Evolutionary conservation across 1,139 yeast genomes (phyloP).

Genomic region (Diutina siamensis): DNA sequence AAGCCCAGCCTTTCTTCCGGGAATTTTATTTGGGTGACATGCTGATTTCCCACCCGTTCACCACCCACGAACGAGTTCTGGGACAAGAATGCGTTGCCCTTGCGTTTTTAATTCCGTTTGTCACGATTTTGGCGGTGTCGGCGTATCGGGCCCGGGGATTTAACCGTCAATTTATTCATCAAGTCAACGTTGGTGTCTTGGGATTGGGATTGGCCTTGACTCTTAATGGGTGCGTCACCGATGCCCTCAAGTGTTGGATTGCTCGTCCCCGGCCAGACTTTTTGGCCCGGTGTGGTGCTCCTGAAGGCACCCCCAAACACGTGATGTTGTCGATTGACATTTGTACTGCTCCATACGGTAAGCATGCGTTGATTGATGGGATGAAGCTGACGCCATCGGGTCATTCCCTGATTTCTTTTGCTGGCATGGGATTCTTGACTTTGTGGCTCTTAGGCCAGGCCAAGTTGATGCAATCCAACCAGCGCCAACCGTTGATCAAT

Average conservation of each 20-base stretch:
- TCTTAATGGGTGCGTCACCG: slow-evolving; percentile 37
- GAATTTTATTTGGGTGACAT: slow-evolving; percentile 42
- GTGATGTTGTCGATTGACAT: slow-evolving; percentile 28
- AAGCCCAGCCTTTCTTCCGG: slow-evolving; percentile 46
- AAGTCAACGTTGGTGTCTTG: slow-evolving; percentile 8
- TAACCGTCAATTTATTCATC: background rate
- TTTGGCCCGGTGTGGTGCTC: slow-evolving; percentile 54
- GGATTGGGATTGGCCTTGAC: slow-evolving; percentile 9
- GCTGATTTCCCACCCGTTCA: slow-evolving; percentile 38
- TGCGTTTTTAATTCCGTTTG: background rate
- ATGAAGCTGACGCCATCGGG: slow-evolving; percentile 77
- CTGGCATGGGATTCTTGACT: slow-evolving; percentile 39
- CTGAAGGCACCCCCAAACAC: slow-evolving; percentile 20
- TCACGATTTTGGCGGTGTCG: background rate
- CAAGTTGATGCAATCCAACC: slow-evolving; percentile 13
- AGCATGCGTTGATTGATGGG: slow-evolving; percentile 52
- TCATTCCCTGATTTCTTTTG: slow-evolving; percentile 60
- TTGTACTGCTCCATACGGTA: slow-evolving; percentile 36
- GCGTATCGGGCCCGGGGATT: background rate
- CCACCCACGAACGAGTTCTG: slow-evolving; percentile 27
- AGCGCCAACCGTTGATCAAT: slow-evolving; percentile 8
- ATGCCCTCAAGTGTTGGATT: slow-evolving; percentile 58
- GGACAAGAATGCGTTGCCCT: background rate
- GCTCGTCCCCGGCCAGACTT: slow-evolving; percentile 82
- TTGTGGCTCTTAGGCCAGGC: slow-evolving; percentile 57